A percentile compares a stretch with the other conserved stretches of the same genome.
Conservation (phyloP, 805 yeast genomes). For the Yarrowia alimentaria region DNA sequence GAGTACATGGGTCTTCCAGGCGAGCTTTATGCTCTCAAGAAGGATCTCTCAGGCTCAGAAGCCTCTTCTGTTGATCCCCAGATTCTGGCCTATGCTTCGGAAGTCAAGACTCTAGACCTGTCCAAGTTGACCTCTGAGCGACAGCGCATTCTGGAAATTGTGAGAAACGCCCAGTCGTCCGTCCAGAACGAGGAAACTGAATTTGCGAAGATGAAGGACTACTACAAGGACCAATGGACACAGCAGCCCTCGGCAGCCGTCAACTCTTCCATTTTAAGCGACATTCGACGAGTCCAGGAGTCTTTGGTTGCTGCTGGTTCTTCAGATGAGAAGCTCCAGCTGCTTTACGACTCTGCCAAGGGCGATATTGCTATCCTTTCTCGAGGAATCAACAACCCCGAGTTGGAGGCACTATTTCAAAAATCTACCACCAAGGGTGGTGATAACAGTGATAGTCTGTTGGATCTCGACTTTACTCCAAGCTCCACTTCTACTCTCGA, state of each 20-base stretch:
- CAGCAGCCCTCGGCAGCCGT: slow-evolving; percentile 42
- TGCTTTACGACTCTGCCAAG: slow-evolving; percentile 47
- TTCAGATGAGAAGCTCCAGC: slow-evolving; percentile 56
- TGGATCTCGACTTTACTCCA: slow-evolving; percentile 55
- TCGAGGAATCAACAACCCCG: slow-evolving; percentile 47
- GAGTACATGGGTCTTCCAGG: slow-evolving; percentile 78
- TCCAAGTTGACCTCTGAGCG: slow-evolving; percentile 38
- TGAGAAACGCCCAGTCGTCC: slow-evolving; percentile 38
- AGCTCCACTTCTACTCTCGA: slow-evolving; percentile 35
- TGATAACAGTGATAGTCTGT: slow-evolving; percentile 7
- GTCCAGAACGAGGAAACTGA: slow-evolving; percentile 42
- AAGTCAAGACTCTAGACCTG: slow-evolving; percentile 36
- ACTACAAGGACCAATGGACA: slow-evolving; percentile 44
- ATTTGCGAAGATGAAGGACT: slow-evolving; percentile 39
- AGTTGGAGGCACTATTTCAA: slow-evolving; percentile 36
- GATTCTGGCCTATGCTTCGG: slow-evolving; percentile 35
- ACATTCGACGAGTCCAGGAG: slow-evolving; percentile 39
- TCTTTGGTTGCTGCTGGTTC: slow-evolving; percentile 42
- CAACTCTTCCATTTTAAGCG: slow-evolving; percentile 35
- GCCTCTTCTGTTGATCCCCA: too few relatives aligned
- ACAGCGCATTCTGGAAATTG: slow-evolving; percentile 32
- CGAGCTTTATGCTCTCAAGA: slow-evolving; percentile 43
- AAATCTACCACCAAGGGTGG: too few relatives aligned
- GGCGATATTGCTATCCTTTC: slow-evolving; percentile 47
- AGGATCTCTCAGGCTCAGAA: slow-evolving; percentile 16